phyloP scores from a whole-genome alignment of 345 rosid species.

The Salix caprea region DNA sequence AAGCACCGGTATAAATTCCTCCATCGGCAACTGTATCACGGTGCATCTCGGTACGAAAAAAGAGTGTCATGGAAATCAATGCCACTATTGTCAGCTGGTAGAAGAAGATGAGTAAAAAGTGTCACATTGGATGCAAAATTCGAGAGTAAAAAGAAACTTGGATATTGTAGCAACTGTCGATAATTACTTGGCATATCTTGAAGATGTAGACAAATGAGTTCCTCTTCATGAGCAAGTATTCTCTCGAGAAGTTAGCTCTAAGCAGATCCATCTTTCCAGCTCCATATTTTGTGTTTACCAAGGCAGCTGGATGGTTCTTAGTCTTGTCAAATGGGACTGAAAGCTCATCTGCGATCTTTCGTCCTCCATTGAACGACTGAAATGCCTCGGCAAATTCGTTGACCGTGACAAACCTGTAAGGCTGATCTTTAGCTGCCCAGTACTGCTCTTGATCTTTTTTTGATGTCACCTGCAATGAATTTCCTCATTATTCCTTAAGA shows the following conservation, averaged over 20 bases:
- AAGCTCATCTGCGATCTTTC: constrained; percentile 36
- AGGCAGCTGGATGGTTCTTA: constrained; percentile 57
- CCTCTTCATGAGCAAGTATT: constrained; percentile 57
- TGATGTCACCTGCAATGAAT: constrained; percentile 55
- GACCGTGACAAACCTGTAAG: constrained; percentile 47
- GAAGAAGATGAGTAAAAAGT: not conserved
- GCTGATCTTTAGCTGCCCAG: constrained; percentile 44
- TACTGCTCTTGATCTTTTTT: constrained; percentile 70
- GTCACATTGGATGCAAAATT: not conserved
- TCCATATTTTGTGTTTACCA: constrained; percentile 46
- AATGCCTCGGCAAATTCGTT: constrained; percentile 56
- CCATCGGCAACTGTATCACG: constrained; percentile 41
- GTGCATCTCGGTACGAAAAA: constrained; percentile 36
- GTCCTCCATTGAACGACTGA: constrained; percentile 36
- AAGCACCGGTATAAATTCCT: constrained; percentile 49
- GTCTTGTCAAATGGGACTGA: constrained; percentile 41
- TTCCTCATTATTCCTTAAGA: not conserved
- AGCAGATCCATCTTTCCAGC: constrained; percentile 44
- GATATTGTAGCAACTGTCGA: not conserved
- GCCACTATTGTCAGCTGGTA: constrained; percentile 31
- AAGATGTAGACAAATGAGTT: constrained; percentile 47
- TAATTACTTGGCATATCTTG: constrained; percentile 54
- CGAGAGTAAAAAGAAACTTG: not conserved
- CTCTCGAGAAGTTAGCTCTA: constrained; percentile 51
- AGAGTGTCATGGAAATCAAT: constrained; percentile 24